These are phyloP conservation scores for Trametes versicolor DNA, from an alignment of 1,284 basidiomycete genomes.

Conservation along the genomic window DNA sequence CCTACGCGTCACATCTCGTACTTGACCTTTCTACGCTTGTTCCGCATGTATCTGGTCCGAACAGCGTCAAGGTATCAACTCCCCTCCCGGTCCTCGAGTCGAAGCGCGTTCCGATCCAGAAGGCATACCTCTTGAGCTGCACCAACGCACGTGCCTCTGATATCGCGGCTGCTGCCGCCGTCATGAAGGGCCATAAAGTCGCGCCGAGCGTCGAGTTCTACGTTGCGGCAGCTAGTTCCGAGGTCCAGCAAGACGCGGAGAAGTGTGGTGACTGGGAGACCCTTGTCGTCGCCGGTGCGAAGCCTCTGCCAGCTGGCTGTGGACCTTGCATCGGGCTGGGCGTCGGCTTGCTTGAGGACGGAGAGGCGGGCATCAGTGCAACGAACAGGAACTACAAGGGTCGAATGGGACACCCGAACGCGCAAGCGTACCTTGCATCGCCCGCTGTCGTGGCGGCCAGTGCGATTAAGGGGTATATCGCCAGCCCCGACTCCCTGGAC, in stretches of 20 bases:
- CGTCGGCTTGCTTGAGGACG: slow-evolving; percentile 92
- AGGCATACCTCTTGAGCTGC: slow-evolving; percentile 98
- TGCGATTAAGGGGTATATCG: slow-evolving; percentile 93
- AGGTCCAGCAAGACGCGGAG: slow-evolving; percentile 93
- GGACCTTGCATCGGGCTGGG: slow-evolving; percentile 98
- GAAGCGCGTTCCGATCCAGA: slow-evolving; percentile 87
- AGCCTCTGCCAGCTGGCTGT: slow-evolving; percentile 94
- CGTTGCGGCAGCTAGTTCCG: slow-evolving; percentile 93
- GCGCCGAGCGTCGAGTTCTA: slow-evolving; percentile 96
- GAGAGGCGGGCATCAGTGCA: slow-evolving; percentile 95
- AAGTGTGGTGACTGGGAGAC: slow-evolving; percentile 89
- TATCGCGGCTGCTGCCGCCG: slow-evolving; percentile 90
- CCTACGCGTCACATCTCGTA: slow-evolving; percentile 90
- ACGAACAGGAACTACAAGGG: slow-evolving; percentile 99
- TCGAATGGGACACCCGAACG: slow-evolving; percentile 96
- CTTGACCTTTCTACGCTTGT: slow-evolving; percentile 95
- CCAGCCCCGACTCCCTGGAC: slow-evolving; percentile 81
- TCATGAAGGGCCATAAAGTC: slow-evolving; percentile 87
- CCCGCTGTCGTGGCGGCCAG: slow-evolving; percentile 98
- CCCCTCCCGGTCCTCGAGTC: slow-evolving; percentile 86
- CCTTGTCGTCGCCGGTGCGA: slow-evolving; percentile 89
- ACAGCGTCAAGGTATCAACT: slow-evolving; percentile 96
- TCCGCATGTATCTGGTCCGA: slow-evolving; percentile 96
- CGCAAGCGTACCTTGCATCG: slow-evolving; percentile 94
- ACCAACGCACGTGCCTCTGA: slow-evolving; percentile 98